A percentile compares a stretch with the other conserved stretches of the same genome.
phyloP scores from a whole-genome alignment of 2,329 filamentous ascomycete genomes.

The Aphanocladium album region DNA sequence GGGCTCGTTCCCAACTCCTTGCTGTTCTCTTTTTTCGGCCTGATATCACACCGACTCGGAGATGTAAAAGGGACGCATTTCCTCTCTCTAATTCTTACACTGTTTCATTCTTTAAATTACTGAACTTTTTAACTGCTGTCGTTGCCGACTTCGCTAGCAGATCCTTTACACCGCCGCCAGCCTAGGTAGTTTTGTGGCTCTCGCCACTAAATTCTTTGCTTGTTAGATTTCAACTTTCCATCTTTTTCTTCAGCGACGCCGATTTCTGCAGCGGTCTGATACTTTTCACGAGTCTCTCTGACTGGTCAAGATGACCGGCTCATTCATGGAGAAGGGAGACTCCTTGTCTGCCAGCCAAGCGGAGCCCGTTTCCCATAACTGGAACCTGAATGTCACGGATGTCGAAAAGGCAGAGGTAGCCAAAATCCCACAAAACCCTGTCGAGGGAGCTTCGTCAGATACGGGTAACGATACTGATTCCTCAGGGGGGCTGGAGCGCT shows the following conservation, averaged over 20 bases:
- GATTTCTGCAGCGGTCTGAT: background rate
- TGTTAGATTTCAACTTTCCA: background rate
- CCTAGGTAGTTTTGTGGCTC: background rate
- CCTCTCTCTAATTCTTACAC: background rate
- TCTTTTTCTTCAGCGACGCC: background rate
- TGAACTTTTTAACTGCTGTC: no score
- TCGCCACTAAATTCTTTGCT: background rate
- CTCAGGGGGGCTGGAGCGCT: slow-evolving; percentile 39
- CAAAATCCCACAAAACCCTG: slow-evolving; percentile 3
- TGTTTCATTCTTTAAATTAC: background rate
- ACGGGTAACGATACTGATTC: background rate
- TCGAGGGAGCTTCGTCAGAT: slow-evolving; percentile 7
- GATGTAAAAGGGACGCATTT: background rate
- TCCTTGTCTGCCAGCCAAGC: background rate
- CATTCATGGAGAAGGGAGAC: background rate
- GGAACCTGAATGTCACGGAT: background rate
- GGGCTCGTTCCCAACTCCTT: background rate
- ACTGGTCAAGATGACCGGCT: background rate
- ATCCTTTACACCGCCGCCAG: background rate
- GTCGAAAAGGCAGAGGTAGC: background rate
- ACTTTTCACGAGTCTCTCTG: background rate
- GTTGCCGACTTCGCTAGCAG: background rate
- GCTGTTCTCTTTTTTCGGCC: background rate
- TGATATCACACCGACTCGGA: no score
- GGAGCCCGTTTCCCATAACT: background rate